A percentile compares a stretch with the other conserved stretches of the same genome.
These are phyloP conservation scores for Tolypocladium inflatum DNA, from an alignment of 2,329 filamentous ascomycete species.

Conservation along the genomic window DNA sequence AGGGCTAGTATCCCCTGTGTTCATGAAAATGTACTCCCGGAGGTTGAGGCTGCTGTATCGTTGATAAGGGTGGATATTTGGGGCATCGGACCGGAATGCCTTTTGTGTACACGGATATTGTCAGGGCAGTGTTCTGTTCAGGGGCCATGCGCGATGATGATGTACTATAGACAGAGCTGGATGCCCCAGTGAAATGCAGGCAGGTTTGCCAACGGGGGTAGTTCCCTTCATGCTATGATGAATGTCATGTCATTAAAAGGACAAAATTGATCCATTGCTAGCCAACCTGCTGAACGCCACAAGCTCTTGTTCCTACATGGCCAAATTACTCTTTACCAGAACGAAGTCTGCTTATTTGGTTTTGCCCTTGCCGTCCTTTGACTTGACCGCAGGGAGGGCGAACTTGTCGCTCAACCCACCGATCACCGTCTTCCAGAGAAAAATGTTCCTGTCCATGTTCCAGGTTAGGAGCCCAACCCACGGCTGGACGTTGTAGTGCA, in stretches of 20 bases:
- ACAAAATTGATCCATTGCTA: background rate
- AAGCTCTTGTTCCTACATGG: conserved; percentile 4
- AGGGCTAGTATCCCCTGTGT: conserved; percentile 1
- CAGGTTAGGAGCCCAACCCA: conserved; percentile 88
- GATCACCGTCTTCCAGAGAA: conserved; percentile 54
- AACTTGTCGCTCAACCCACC: conserved; percentile 59
- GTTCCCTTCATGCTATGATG: background rate
- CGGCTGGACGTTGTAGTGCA: conserved; percentile 96
- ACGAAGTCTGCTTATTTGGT: background rate
- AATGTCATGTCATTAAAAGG: background rate
- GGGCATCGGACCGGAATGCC: background rate
- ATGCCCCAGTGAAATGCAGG: background rate
- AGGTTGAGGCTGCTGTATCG: background rate
- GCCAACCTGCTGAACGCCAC: conserved; percentile 9
- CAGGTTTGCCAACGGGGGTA: background rate
- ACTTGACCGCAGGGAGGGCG: conserved; percentile 55
- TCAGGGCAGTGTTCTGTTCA: background rate
- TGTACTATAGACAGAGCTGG: background rate
- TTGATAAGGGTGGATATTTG: background rate
- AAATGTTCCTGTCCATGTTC: conserved; percentile 51
- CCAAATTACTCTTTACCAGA: background rate
- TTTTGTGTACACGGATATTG: background rate
- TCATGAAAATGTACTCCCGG: background rate
- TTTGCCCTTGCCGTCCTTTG: conserved; percentile 30
- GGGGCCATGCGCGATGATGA: background rate